Percentiles rank a stretch among this genome's conserved stretches.
phyloP scores from a whole-genome alignment of 805 yeast genomes.

The Groenewaldozyma salmanticensis region DNA sequence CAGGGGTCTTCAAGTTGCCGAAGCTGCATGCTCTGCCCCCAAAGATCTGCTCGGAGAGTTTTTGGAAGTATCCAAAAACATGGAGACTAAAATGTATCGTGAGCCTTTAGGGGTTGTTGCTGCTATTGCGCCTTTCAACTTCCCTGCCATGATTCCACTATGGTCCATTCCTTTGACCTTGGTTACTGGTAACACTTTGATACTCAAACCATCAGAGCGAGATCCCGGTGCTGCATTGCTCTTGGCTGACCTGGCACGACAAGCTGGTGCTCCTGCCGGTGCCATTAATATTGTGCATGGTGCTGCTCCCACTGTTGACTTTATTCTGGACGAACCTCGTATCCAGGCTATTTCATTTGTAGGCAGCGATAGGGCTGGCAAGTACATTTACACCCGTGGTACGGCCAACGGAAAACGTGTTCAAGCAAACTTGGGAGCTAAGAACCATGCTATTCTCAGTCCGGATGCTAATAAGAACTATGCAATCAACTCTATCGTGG shows the following conservation, averaged over 20 bases:
- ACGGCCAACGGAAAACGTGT: slow-evolving; percentile 63
- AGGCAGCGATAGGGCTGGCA: slow-evolving; percentile 72
- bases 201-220: slow-evolving; percentile 61
- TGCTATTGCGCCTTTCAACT: slow-evolving; percentile 71
- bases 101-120: slow-evolving; percentile 65
- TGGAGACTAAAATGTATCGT: slow-evolving; percentile 71
- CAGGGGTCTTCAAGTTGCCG: slow-evolving; percentile 71
- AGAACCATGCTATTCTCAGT: slow-evolving; percentile 63
- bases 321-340: slow-evolving; percentile 59
- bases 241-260: slow-evolving; percentile 57
- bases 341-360: slow-evolving; percentile 71
- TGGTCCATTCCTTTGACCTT: slow-evolving; percentile 56
- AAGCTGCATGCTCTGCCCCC: slow-evolving; percentile 59
- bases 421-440: slow-evolving; percentile 71
- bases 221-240: slow-evolving; percentile 77
- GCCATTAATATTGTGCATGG: slow-evolving; percentile 68
- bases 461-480: slow-evolving; percentile 63
- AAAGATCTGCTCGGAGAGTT: slow-evolving; percentile 50
- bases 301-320: slow-evolving; percentile 60
- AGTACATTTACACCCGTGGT: slow-evolving; percentile 59
- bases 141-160: slow-evolving; percentile 76
- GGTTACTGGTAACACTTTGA: slow-evolving; percentile 65
- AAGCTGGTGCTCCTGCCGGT: slow-evolving; percentile 72
- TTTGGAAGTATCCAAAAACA: slow-evolving; percentile 59
- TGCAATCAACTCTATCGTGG: slow-evolving; percentile 54